A percentile compares a stretch with the other conserved stretches of the same genome.
phyloP scores from a whole-genome alignment of 768 basidiomycete genomes.

The Rhodosporidiobolus sp. region DNA sequence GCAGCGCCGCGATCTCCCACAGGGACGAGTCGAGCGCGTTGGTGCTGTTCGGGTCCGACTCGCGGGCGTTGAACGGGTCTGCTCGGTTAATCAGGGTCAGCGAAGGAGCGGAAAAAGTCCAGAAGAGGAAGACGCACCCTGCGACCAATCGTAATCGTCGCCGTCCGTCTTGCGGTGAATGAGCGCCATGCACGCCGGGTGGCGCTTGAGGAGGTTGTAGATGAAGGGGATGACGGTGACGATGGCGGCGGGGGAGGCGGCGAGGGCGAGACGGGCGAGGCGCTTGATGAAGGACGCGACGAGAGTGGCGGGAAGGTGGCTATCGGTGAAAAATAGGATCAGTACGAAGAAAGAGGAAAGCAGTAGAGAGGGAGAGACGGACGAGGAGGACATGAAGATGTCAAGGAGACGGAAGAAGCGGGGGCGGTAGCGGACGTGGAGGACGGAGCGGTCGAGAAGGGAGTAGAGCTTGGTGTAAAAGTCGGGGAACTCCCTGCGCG shows the following conservation, averaged over 20 bases:
- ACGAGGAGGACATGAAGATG: constrained; percentile 89
- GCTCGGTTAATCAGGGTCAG: background rate
- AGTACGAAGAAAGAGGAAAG: constrained; percentile 10
- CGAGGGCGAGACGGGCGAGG: constrained; percentile 74
- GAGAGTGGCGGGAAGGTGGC: constrained; percentile 83
- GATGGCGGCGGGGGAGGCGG: constrained; percentile 83
- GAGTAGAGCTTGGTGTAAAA: constrained; percentile 91
- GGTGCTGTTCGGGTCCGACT: constrained; percentile 71
- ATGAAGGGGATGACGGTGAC: constrained; percentile 87
- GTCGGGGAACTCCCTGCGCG: constrained; percentile 85
- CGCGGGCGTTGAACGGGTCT: constrained; percentile 69
- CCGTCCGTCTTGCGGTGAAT: constrained; percentile 63
- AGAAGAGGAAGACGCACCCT: constrained; percentile 19
- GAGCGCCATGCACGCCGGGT: constrained; percentile 88
- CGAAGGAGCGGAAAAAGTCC: background rate
- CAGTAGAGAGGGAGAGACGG: constrained; percentile 46
- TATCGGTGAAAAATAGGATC: constrained; percentile 42
- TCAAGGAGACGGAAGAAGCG: constrained; percentile 92
- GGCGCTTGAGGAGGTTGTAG: constrained; percentile 88
- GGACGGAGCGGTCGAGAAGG: constrained; percentile 78
- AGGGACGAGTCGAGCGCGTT: constrained; percentile 79
- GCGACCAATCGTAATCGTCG: constrained; percentile 34
- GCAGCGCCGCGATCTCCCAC: constrained; percentile 84
- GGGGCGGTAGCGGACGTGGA: constrained; percentile 88
- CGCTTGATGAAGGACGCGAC: constrained; percentile 93